Percentiles rank a stretch among this genome's conserved stretches.
These are phyloP conservation scores for Pestalotiopsis sp. DNA, from an alignment of 2,329 filamentous ascomycete species.

Conservation along the genomic window DNA sequence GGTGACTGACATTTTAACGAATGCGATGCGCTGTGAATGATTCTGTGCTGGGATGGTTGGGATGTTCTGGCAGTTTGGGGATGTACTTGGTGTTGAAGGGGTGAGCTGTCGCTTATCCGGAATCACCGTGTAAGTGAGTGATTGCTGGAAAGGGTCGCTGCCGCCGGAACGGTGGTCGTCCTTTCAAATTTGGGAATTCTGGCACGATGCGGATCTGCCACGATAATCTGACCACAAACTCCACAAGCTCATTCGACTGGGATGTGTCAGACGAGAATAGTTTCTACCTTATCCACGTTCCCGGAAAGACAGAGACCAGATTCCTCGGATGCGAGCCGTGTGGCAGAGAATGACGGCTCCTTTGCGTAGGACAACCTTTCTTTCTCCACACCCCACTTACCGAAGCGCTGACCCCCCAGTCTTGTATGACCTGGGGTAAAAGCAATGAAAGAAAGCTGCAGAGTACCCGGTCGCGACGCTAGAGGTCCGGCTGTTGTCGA, in stretches of 20 bases:
- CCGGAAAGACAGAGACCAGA: background rate
- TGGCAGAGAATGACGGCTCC: constrained; percentile 3
- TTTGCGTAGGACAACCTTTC: background rate
- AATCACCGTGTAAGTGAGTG: background rate
- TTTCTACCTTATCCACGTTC: background rate
- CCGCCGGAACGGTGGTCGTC: background rate
- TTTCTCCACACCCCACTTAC: constrained; percentile 11
- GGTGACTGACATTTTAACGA: constrained; percentile 23
- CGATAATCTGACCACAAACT: background rate
- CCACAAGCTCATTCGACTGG: background rate
- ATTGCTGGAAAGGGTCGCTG: background rate
- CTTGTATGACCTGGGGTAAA: constrained; percentile 5
- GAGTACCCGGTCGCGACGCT: background rate
- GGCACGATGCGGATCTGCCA: background rate
- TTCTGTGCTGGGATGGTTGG: background rate
- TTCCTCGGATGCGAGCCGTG: constrained; percentile 5
- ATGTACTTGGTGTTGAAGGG: background rate
- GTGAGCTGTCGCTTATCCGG: background rate
- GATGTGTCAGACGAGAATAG: background rate
- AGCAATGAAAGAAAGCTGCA: background rate
- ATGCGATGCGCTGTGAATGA: background rate
- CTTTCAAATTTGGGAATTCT: background rate
- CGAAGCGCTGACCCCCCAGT: constrained; percentile 7
- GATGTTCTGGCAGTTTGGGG: background rate
- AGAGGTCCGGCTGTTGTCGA: background rate